Percentiles rank a stretch among this genome's conserved stretches.
Conservation (phyloP, 73 alveolate genomes). For the Tetrahymena elliotti region DNA sequence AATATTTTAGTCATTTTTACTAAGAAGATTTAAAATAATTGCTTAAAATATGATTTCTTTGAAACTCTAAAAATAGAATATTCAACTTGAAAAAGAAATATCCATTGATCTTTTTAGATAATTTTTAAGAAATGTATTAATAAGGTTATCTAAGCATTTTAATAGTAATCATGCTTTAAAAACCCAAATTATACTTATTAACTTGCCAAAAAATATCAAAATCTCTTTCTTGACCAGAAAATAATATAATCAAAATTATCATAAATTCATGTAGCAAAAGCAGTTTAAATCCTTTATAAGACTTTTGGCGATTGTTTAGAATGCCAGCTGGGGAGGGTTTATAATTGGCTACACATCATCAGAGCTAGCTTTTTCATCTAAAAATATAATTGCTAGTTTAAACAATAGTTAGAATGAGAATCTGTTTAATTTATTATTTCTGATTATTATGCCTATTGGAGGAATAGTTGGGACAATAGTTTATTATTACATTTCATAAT, state of each 20-base stretch:
- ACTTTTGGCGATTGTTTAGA: not conserved
- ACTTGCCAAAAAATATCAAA: no score
- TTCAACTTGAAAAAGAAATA: not conserved
- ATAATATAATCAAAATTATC: not conserved
- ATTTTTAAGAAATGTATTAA: no score
- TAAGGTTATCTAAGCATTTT: no score
- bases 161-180: no score
- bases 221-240: no score
- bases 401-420: not conserved
- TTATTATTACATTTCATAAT: not conserved
- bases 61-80: not conserved
- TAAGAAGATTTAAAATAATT: no score
- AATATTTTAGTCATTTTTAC: no score
- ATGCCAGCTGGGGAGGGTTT: not conserved
- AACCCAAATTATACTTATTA: no score
- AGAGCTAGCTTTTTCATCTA: not conserved
- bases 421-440: not conserved
- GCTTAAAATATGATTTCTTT: no score
- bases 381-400: not conserved
- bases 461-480: not conserved
- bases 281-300: not conserved
- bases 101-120: no score
- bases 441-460: not conserved
- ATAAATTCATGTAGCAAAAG: not conserved
- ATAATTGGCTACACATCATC: not conserved